phyloP scores from a whole-genome alignment of 164 flowering plant genomes.

The Nymphaea colorata region DNA sequence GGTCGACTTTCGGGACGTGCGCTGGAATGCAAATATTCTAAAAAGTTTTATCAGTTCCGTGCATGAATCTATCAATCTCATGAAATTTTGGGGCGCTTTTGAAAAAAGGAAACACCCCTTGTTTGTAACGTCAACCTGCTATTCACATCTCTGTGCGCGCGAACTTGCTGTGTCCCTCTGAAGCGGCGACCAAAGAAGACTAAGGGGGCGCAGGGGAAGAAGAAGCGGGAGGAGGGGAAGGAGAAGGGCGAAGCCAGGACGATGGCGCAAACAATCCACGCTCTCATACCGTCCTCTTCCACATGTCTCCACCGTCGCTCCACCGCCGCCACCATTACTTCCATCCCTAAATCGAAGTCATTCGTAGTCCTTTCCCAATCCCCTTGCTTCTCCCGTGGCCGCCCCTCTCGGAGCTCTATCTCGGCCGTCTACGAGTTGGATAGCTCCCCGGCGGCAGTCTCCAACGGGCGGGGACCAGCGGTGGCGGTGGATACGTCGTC shows the following conservation, averaged over 20 bases:
- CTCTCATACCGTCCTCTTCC: not conserved
- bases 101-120: too few species aligned
- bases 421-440: not conserved
- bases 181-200: too few species aligned
- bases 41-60: too few species aligned
- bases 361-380: not conserved
- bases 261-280: not conserved
- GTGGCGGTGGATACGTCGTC: slow-evolving; percentile 1
- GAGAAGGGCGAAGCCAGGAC: not conserved
- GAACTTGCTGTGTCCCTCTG: too few species aligned
- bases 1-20: too few species aligned
- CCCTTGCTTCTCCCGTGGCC: not conserved
- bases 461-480: not conserved
- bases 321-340: not conserved
- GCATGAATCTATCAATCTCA: too few species aligned
- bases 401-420: not conserved
- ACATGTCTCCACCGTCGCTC: not conserved
- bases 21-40: too few species aligned
- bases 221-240: too few species aligned
- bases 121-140: too few species aligned
- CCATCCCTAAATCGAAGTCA: not conserved
- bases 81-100: too few species aligned
- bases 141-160: too few species aligned
- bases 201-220: too few species aligned
- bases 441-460: not conserved